Base-by-base conservation (phyloP, 2,329 filamentous ascomycete genomes). In the Nakataea oryzae region DNA sequence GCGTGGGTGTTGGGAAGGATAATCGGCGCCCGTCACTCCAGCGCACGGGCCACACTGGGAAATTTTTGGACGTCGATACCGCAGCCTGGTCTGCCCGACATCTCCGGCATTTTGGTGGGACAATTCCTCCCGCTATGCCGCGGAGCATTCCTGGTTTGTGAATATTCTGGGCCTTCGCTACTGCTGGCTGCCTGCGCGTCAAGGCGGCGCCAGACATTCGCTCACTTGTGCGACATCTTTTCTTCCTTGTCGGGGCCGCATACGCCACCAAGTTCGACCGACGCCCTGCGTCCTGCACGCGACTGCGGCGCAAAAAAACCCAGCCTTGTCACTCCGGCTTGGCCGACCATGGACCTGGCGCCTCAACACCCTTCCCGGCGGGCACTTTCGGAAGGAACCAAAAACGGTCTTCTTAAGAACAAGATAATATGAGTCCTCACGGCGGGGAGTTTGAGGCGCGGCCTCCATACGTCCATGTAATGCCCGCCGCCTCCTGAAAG, bases 401-500 rank as follows among this genome's bases (percentile, higher is more conserved):
- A 29, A 27, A 65, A 6, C 64, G 61, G 58, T 50, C 41, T 50
- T 50, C n/a, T 50, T 66, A 60, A 61, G 29, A 61, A 56, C 17
- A n/a, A 30, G 58, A 70, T 66, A 73, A 74, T 72, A 78, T 74
- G 70, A 73, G 69, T 62, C 65, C 68, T 61, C 69, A 74, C 66
- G 72, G 76, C 70, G 76, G 76, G 65, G 81, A 84, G 65, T 72
- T 79, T 65, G 82, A 85, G 72, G 77, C 75, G 67, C 81, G 86
- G 66, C 84, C 85, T 66, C 84, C 84, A 62, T 86, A 86, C 71
- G 70, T 86, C 67, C 82, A 88, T 76, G 86, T 88, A 74, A 64
- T 41, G 54, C n/a, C 17, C 14, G 11, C 21, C 11, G 2, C 30
- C 57, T 30, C n/a, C 17, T 58, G 30, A 30, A 17, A 7, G 21